These are phyloP conservation scores for Scutellaria minor DNA, from an alignment of 257 asterid genomes.

Conservation along the genomic window DNA sequence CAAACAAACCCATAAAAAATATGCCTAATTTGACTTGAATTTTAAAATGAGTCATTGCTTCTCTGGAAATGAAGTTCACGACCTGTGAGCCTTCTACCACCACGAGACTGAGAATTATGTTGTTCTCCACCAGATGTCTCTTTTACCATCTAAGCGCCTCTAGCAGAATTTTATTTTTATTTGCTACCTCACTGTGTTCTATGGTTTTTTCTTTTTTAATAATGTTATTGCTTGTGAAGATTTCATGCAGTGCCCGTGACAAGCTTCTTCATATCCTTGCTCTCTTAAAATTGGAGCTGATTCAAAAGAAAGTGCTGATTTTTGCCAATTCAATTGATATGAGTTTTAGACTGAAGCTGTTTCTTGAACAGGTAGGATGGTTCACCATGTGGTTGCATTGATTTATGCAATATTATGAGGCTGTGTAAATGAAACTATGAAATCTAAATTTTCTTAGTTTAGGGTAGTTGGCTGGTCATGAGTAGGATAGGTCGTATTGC, in stretches of 20 bases:
- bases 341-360: constrained; percentile 88
- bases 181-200: constrained; percentile 6
- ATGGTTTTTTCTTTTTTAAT: constrained; percentile 22
- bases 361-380: constrained; percentile 83
- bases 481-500: neutral
- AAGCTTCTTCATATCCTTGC: constrained; percentile 84
- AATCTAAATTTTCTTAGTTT: neutral
- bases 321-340: constrained; percentile 87
- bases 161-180: neutral
- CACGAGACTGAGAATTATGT: neutral
- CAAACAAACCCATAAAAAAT: too few relatives aligned
- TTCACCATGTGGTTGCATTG: constrained; percentile 7
- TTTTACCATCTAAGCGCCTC: constrained; percentile 14
- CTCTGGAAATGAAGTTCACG: too few relatives aligned
- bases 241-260: constrained; percentile 82
- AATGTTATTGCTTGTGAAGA: constrained; percentile 49
- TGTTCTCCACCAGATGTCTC: neutral
- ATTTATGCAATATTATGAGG: constrained; percentile 1
- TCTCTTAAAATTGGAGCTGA: constrained; percentile 78
- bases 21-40: too few relatives aligned
- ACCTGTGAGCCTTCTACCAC: too few relatives aligned
- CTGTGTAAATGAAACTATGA: constrained; percentile 21
- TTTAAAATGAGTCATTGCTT: too few relatives aligned
- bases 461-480: constrained; percentile 6
- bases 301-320: constrained; percentile 88